Evolutionary conservation across 2,329 filamentous ascomycete species (phyloP), one percentile per base, ranked within the genome.

Genomic region (Epichloe scottii): DNA sequence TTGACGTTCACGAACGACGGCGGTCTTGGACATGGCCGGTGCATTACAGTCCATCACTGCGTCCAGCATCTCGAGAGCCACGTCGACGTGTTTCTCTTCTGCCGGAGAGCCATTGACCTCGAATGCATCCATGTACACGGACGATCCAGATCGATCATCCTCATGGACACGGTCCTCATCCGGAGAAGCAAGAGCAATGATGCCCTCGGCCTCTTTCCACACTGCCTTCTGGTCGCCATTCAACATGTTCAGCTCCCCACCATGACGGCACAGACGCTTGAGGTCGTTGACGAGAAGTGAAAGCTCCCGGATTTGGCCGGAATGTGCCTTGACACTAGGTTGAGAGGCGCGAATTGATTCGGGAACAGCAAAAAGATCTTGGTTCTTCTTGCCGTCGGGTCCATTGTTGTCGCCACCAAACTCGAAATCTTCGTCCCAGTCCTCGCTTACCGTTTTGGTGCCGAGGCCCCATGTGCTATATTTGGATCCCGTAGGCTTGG

Each of bases 371-470:
- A 70, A 67, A 23, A 60, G 50, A 52, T 63, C 56, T 19, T 61
- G 59, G 3, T 64, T 65, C 26, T 65, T 63, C 30, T 63, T 65
- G 35, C 66, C 66, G 38, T 65, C 63, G n/a, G 66, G 65, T 4
- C 55, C 63, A 37, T 66, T 60, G 42, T 68, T 71, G 34, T 73
- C 63, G 26, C 69, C 71, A 8, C 76, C 76, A 62, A 91, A 90
- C 54, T 91, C 86, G 59, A 94, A 93, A 63, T 94, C 88, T 56
- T 90, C 86, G 59, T 91, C 88, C 88, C 88, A 94, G 61, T 93
- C 87, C 63, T 94, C 88, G 54, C 84, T 90, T 11, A 83, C 82
- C 15, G 80, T 84, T 65, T 90, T 90, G 55, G 80, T 83, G n/a
- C 84, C 81, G 41, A 89, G 70, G 2, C 85, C 86, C 87, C 87